Evolutionary conservation across 345 rosid species (phyloP).

Genomic region (Sonneratia alba): DNA sequence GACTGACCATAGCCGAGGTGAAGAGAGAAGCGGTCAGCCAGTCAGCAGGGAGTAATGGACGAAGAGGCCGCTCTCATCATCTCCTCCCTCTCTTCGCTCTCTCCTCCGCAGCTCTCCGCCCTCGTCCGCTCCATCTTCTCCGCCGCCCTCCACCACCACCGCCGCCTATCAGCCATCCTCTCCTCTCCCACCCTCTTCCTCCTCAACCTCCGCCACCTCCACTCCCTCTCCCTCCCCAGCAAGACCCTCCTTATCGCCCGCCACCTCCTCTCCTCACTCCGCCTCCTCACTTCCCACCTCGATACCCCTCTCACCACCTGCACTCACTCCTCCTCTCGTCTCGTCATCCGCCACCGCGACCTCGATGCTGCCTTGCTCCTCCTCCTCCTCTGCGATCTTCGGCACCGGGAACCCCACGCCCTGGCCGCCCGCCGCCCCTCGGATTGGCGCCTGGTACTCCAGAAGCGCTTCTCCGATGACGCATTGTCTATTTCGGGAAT

Average conservation of each 20-base stretch:
- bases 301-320: constrained; percentile 16
- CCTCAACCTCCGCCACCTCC: constrained; percentile 69
- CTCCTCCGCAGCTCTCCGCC: constrained; percentile 33
- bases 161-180: constrained; percentile 56
- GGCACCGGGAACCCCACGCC: constrained; percentile 45
- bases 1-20: too few relatives aligned
- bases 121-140: constrained; percentile 46
- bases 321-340: constrained; percentile 17
- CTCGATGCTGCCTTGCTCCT: constrained; percentile 65
- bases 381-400: constrained; percentile 69
- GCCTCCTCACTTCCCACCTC: constrained; percentile 39
- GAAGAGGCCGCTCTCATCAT: constrained; percentile 40
- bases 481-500: constrained; percentile 28
- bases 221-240: constrained; percentile 49
- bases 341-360: constrained; percentile 44
- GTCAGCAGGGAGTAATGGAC: constrained; percentile 18
- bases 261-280: constrained; percentile 73
- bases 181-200: constrained; percentile 69
- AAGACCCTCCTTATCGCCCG: constrained; percentile 72
- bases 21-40: too few relatives aligned
- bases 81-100: constrained; percentile 53
- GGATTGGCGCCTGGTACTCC: constrained; percentile 45
- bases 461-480: constrained; percentile 15
- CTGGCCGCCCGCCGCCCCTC: constrained; percentile 27
- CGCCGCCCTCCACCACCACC: constrained; percentile 42